A percentile compares a stretch with the other conserved stretches of the same genome.
Conservation (phyloP, 192 early-diverging fungal species). For the Backusella luteola region DNA sequence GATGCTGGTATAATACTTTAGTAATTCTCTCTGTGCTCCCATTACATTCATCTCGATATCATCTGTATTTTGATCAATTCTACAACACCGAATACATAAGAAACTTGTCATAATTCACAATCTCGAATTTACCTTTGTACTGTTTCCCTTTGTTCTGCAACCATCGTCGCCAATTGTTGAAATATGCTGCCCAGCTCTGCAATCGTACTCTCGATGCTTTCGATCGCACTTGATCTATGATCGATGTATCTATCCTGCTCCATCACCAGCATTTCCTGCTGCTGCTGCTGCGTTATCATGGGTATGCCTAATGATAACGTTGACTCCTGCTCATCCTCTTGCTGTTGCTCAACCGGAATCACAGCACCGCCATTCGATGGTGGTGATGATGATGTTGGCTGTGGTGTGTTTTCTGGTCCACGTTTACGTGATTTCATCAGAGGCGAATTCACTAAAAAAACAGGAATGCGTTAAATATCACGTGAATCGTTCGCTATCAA, state of each 20-base stretch:
- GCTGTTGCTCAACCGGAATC: not conserved
- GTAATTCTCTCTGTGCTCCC: conserved; percentile 85
- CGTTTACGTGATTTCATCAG: conserved; percentile 54
- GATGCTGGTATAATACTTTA: conserved; percentile 90
- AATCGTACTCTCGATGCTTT: conserved; percentile 96
- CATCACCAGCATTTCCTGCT: conserved; percentile 66
- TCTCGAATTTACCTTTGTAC: conserved; percentile 58
- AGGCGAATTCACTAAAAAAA: conserved; percentile 50
- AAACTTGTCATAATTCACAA: not conserved
- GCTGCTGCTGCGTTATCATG: conserved; percentile 51
- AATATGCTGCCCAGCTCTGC: conserved; percentile 92
- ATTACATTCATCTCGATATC: conserved; percentile 88
- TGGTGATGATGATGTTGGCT: not conserved
- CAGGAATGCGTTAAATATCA: too few species aligned
- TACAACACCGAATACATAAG: not conserved
- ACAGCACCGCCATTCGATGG: not conserved
- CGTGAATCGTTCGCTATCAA: too few species aligned
- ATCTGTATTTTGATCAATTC: conserved; percentile 36
- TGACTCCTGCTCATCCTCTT: conserved; percentile 31
- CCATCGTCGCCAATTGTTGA: conserved; percentile 80
- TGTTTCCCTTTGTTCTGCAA: conserved; percentile 83
- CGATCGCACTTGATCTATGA: conserved; percentile 86
- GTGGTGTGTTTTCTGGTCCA: conserved; percentile 20
- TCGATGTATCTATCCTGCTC: conserved; percentile 85
- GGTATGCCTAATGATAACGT: conserved; percentile 48